These are phyloP conservation scores for Aechmea fasciata DNA, from an alignment of 176 grass and related monocot genomes.

Conservation along the genomic window DNA sequence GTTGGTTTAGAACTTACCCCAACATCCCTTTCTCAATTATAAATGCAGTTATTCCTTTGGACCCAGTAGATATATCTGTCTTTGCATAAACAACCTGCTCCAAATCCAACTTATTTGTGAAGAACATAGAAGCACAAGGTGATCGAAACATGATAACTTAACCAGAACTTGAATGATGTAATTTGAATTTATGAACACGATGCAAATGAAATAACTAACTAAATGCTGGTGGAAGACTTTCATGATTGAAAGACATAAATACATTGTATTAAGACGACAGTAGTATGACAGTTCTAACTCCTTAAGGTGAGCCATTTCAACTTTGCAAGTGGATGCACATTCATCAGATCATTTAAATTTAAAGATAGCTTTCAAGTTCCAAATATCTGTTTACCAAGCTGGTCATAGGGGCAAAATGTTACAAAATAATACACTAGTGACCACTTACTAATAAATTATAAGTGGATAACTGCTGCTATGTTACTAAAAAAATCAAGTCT, in stretches of 20 bases:
- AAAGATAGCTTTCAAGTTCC: neutral
- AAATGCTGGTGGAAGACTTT: too few species aligned
- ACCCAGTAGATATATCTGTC: constrained; percentile 68
- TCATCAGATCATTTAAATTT: neutral
- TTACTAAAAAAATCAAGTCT: neutral
- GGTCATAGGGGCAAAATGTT: neutral
- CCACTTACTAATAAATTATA: neutral
- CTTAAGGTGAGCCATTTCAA: neutral
- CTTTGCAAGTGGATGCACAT: neutral
- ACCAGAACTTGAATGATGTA: neutral
- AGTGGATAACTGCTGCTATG: neutral
- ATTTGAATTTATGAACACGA: too few species aligned
- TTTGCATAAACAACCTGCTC: constrained; percentile 91
- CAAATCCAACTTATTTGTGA: constrained; percentile 27
- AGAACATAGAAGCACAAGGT: neutral
- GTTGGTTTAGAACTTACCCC: constrained; percentile 41
- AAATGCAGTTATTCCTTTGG: constrained; percentile 97
- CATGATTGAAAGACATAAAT: too few species aligned
- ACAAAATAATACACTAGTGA: constrained; percentile 1
- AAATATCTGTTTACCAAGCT: neutral
- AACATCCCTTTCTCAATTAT: constrained; percentile 97
- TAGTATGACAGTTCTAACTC: neutral
- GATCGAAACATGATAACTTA: neutral
- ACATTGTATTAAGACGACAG: too few species aligned
- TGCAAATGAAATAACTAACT: too few species aligned